phyloP scores from a whole-genome alignment of 1,284 basidiomycete genomes.

The Lentinus polychrous region DNA sequence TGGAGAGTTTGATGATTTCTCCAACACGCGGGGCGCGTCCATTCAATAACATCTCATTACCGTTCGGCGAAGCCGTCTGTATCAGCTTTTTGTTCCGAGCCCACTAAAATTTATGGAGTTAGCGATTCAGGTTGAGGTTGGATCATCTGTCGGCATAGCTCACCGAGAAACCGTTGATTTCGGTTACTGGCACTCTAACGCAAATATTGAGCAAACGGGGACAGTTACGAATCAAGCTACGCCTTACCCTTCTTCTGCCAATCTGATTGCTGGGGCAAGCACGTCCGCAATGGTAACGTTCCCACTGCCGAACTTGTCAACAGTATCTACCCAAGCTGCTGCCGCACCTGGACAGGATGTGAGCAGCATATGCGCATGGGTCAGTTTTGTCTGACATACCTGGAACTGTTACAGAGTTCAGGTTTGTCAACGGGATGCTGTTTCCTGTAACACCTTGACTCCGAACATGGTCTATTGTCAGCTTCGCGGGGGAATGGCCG shows the following conservation, averaged over 20 bases:
- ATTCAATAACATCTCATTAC: constrained; percentile 78
- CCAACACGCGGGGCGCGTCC: constrained; percentile 76
- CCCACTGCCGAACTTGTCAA: constrained; percentile 81
- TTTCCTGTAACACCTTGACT: constrained; percentile 62
- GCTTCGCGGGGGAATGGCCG: constrained; percentile 76
- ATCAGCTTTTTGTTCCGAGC: constrained; percentile 68
- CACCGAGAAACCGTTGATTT: constrained; percentile 62
- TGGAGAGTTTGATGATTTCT: constrained; percentile 72
- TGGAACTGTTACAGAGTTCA: constrained; percentile 91
- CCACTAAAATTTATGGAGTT: constrained; percentile 46
- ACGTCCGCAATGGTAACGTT: constrained; percentile 74
- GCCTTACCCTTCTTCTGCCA: constrained; percentile 79
- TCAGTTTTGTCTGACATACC: constrained; percentile 31
- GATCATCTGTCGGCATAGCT: constrained; percentile 16
- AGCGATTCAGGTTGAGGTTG: background rate
- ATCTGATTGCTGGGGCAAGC: constrained; percentile 78
- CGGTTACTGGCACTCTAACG: constrained; percentile 68
- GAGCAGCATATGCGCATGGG: background rate
- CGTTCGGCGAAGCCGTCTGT: constrained; percentile 77
- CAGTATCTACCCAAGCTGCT: constrained; percentile 89
- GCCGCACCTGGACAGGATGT: constrained; percentile 63
- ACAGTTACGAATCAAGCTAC: background rate
- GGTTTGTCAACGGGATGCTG: constrained; percentile 64
- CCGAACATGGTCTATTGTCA: constrained; percentile 72
- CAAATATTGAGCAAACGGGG: constrained; percentile 7